These are phyloP conservation scores for Sphaerulina vaccinii DNA, from an alignment of 2,329 filamentous ascomycete genomes.

Conservation along the genomic window DNA sequence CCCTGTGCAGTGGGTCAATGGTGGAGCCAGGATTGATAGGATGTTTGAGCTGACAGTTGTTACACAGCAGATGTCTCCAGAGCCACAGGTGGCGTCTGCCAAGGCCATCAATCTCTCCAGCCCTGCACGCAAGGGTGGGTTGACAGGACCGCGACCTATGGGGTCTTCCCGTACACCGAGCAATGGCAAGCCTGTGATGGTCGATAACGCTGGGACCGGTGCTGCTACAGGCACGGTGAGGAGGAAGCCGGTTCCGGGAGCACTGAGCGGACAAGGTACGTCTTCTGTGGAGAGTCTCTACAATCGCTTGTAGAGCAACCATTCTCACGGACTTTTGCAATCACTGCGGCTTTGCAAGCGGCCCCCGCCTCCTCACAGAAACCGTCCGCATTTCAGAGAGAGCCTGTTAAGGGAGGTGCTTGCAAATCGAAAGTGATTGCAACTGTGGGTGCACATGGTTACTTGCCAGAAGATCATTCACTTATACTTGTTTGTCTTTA, in stretches of 20 bases:
- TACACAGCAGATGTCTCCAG: constrained; percentile 30
- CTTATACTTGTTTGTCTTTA: constrained; percentile 1
- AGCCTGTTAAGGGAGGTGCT: too few species aligned
- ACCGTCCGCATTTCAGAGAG: too few species aligned
- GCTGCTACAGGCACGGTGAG: constrained; percentile 26
- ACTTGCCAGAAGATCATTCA: too few species aligned
- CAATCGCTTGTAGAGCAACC: constrained; percentile 3
- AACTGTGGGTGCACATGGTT: too few species aligned
- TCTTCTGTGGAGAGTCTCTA: constrained; percentile 10
- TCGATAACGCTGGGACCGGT: constrained; percentile 7
- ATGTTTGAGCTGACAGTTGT: constrained; percentile 3
- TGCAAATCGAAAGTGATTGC: too few species aligned
- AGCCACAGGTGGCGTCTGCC: constrained; percentile 28
- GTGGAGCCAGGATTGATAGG: neutral
- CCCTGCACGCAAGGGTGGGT: constrained; percentile 43
- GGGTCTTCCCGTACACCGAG: constrained; percentile 20
- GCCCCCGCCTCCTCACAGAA: too few species aligned
- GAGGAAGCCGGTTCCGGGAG: constrained; percentile 32
- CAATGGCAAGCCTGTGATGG: constrained; percentile 21
- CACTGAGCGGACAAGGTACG: constrained; percentile 25
- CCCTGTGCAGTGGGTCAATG: neutral
- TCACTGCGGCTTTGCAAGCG: too few species aligned
- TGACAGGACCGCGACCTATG: constrained; percentile 51
- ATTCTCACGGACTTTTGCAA: too few species aligned
- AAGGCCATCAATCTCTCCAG: constrained; percentile 34